Base-by-base conservation (phyloP, 306 rosid species). In the Spatholobus suberectus region DNA sequence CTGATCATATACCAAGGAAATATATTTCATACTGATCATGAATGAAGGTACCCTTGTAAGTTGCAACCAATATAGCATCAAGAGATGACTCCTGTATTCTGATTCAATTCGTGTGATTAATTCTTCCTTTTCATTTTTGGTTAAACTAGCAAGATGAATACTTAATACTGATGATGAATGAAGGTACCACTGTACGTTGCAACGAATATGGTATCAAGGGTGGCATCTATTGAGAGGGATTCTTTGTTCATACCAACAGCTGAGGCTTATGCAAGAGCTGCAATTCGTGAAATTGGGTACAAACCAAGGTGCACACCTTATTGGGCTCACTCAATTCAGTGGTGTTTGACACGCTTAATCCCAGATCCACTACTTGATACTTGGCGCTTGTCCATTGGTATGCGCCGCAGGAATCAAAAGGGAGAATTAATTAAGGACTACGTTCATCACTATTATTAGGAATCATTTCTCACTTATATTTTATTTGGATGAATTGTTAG, bases 141-240 rank as follows among this genome's bases (percentile, higher is more conserved):
- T 20, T 15, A 47, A 43, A 10, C 15, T 10, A 44, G 67, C 1
- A 58, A 8, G 15, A 26, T 10, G 9, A 26, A 14, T 26, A 61
- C 1, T 12, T 12, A 13, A 27, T 12, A 29, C 0, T 5, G 55
- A 24, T 58, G 35, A 21, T 14, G n/a, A 32, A 18, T 63, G 75
- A 49, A 92, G 97, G 88, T 90, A 38, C 98, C 97, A 4, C 78
- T 94, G 5, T 92, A 94, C 10, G 97, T 92, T 8, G 92, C 94
- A 17, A 94, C 98, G 21, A 89, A 88, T 24, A 88, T 94, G 97
- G 88, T 11, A 57, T 82, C 88, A 7, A 73, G 34, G 61, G 86
- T 89, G 9, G 94, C 94, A 4, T 82, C 78, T 1, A 90, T 91
- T 0, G 52, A 86, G 29, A 61, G 73, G 35, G 41, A 89, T 0